These are phyloP conservation scores for Fusarium multiceps DNA, from an alignment of 2,329 filamentous ascomycete genomes.

Conservation along the genomic window DNA sequence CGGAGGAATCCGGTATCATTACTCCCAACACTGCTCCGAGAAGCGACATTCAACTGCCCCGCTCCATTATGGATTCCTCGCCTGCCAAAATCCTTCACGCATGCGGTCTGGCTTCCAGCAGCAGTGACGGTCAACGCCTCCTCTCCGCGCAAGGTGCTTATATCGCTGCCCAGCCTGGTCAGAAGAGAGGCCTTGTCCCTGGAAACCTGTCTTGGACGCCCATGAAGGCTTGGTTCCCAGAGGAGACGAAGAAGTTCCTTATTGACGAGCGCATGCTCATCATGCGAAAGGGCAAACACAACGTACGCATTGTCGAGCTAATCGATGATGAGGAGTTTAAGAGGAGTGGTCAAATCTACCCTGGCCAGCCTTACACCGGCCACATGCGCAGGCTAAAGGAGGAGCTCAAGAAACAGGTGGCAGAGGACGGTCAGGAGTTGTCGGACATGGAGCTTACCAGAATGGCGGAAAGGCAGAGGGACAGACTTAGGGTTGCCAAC, in stretches of 20 bases:
- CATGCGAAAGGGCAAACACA: slow-evolving; percentile 72
- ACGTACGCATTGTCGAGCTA: slow-evolving; percentile 70
- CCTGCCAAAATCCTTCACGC: slow-evolving; percentile 70
- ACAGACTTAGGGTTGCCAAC: slow-evolving; percentile 51
- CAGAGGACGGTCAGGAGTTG: slow-evolving; percentile 46
- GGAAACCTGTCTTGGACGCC: slow-evolving; percentile 70
- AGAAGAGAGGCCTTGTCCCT: slow-evolving; percentile 56
- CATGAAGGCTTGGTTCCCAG: slow-evolving; percentile 68
- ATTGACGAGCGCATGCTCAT: slow-evolving; percentile 70
- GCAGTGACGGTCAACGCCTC: slow-evolving; percentile 68
- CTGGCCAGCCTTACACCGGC: slow-evolving; percentile 64
- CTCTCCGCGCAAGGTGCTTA: slow-evolving; percentile 68
- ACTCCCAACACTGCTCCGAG: slow-evolving; percentile 62
- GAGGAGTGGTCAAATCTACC: slow-evolving; percentile 61
- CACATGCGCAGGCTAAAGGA: slow-evolving; percentile 57
- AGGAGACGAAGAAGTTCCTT: slow-evolving; percentile 69
- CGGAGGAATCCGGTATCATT: slow-evolving; percentile 47
- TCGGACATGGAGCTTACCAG: slow-evolving; percentile 46
- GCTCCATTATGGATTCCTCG: slow-evolving; percentile 65
- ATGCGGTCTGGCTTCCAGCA: slow-evolving; percentile 67
- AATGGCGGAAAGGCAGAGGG: slow-evolving; percentile 32
- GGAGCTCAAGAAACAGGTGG: slow-evolving; percentile 52
- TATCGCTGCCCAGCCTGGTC: slow-evolving; percentile 64
- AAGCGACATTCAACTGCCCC: slow-evolving; percentile 69
- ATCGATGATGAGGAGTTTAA: slow-evolving; percentile 67